Conservation (phyloP, 2,329 filamentous ascomycete genomes). For the Colletotrichum lindemuthianum region DNA sequence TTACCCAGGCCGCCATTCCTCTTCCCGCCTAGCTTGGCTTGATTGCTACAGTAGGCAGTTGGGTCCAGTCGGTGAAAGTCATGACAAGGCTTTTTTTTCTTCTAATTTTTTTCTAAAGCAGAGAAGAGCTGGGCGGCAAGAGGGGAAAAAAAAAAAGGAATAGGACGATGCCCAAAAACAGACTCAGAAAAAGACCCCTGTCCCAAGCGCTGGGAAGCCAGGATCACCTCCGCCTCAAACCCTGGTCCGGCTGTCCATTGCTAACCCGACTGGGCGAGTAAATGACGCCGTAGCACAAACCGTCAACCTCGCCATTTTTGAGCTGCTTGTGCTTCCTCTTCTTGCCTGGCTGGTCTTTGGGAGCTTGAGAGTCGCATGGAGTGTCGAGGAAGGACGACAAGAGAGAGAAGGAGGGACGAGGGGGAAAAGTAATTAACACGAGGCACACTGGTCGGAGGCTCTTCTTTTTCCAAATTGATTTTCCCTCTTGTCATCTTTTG, state of each 20-base stretch:
- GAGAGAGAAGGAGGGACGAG: no score
- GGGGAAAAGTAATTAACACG: no score
- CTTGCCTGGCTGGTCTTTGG: neutral
- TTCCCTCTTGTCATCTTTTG: no score
- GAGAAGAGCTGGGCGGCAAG: no score
- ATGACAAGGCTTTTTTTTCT: constrained; percentile 29
- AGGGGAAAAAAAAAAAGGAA: no score
- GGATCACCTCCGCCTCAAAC: constrained; percentile 21
- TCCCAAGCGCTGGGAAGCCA: neutral
- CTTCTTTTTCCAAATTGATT: no score
- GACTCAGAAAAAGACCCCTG: constrained; percentile 5
- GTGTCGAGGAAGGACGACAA: no score
- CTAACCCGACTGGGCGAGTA: constrained; percentile 28
- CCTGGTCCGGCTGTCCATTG: constrained; percentile 26
- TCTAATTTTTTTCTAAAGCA: no score
- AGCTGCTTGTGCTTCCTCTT: constrained; percentile 1
- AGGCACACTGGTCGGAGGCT: no score
- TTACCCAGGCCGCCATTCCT: neutral
- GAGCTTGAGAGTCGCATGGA: constrained; percentile 39
- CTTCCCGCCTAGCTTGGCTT: no score
- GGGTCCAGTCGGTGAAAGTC: constrained; percentile 32
- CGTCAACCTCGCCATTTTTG: constrained; percentile 36
- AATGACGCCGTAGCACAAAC: constrained; percentile 35
- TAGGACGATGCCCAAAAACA: neutral
- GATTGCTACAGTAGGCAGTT: neutral